Conservation (phyloP, 495 filamentous ascomycete species). For the Tuber umbilicatum region DNA sequence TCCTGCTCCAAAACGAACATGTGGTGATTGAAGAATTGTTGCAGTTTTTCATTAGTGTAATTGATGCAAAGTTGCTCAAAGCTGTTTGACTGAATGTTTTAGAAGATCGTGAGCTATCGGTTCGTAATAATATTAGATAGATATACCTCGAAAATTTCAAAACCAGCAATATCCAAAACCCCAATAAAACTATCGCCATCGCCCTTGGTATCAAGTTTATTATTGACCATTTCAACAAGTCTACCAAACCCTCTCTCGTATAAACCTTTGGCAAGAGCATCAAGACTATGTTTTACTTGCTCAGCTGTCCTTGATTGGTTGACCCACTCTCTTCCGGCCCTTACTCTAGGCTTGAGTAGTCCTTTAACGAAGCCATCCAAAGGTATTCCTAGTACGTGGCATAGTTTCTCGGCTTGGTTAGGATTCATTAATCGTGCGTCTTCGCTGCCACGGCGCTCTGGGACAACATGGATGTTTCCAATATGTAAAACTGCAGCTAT, state of each 20-base stretch:
- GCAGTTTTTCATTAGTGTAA: constrained; percentile 98
- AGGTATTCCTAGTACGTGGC: constrained; percentile 75
- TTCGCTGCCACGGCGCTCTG: constrained; percentile 82
- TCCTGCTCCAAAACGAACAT: constrained; percentile 99
- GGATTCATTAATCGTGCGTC: constrained; percentile 77
- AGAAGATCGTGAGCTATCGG: constrained; percentile 16
- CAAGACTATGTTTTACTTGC: constrained; percentile 81
- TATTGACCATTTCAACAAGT: constrained; percentile 85
- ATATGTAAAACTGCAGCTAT: constrained; percentile 88
- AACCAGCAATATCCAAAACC: constrained; percentile 97
- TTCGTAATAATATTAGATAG: neutral
- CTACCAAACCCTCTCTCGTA: constrained; percentile 95
- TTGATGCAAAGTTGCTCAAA: constrained; percentile 99
- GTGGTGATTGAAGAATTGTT: constrained; percentile 99
- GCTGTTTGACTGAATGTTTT: constrained; percentile 56
- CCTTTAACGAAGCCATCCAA: constrained; percentile 79
- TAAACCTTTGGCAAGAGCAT: constrained; percentile 92
- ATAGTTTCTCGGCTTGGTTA: constrained; percentile 66
- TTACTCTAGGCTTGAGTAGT: constrained; percentile 83
- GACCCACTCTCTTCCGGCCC: constrained; percentile 95
- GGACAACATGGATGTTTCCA: constrained; percentile 81
- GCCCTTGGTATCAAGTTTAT: constrained; percentile 68
- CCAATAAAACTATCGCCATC: constrained; percentile 95
- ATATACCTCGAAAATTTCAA: constrained; percentile 87
- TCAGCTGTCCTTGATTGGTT: constrained; percentile 96